A percentile compares a stretch with the other conserved stretches of the same genome.
These are phyloP conservation scores for Boletus huronensis DNA, from an alignment of 768 basidiomycete genomes.

Conservation along the genomic window DNA sequence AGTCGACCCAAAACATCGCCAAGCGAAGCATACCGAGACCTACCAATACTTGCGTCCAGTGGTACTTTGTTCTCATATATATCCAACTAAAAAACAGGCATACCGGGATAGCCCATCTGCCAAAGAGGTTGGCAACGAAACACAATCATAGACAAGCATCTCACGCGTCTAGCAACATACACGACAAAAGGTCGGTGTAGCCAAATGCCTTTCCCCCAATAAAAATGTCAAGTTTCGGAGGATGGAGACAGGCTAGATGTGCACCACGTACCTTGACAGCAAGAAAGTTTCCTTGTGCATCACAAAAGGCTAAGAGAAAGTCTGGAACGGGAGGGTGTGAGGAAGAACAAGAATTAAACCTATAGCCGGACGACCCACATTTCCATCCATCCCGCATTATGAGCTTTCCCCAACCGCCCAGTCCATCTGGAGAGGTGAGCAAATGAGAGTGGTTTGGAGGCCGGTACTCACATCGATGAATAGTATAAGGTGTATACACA, in stretches of 20 bases:
- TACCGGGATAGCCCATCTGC: constrained; percentile 83
- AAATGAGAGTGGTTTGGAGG: neutral
- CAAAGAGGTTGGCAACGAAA: constrained; percentile 1
- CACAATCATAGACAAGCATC: constrained; percentile 11
- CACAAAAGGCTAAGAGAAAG: constrained; percentile 71
- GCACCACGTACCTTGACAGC: constrained; percentile 59
- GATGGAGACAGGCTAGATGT: neutral
- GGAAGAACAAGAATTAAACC: neutral
- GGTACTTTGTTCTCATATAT: constrained; percentile 74
- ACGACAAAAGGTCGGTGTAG: constrained; percentile 83
- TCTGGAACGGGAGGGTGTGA: constrained; percentile 41
- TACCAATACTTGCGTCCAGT: constrained; percentile 80
- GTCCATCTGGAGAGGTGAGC: constrained; percentile 53
- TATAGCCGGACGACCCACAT: constrained; percentile 45
- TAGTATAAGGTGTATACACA: constrained; percentile 85
- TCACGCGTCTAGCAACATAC: constrained; percentile 88
- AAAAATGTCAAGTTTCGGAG: neutral
- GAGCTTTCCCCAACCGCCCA: constrained; percentile 74
- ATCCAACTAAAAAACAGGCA: constrained; percentile 79
- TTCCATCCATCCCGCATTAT: constrained; percentile 82
- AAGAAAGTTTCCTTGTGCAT: constrained; percentile 83
- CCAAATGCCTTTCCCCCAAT: constrained; percentile 54
- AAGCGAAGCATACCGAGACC: constrained; percentile 8
- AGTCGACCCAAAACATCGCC: neutral
- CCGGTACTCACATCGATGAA: constrained; percentile 66